Evolutionary conservation across 768 basidiomycete genomes (phyloP), one percentile per base, ranked within the genome.

Genomic region (Leccinum variicolor): DNA sequence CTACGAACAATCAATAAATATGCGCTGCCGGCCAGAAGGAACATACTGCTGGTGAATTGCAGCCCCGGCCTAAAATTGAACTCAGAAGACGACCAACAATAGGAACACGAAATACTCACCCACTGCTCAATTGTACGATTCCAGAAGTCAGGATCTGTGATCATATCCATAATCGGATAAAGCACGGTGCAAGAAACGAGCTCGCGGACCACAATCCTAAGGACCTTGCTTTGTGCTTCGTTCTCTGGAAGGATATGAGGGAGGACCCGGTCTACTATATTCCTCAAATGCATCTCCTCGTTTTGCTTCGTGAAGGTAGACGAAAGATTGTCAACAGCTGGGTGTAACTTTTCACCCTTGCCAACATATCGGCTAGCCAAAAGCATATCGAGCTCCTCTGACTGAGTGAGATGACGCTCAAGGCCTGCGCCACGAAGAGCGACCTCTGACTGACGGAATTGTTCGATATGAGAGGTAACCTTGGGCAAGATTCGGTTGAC

Each of bases 131-230:
- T 90, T 36, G 84, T 83, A 57, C 85, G 80, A 75, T 99, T 99
- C 94, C 94, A 98, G 62, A 97, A 97, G 72, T 99, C 97, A 5
- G 94, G 92, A 70, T 99, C 97, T 28, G 90, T 81, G 34, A 98
- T 69, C 87, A 96, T 92, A 50, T 98, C 92, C 79, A 96, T 86
- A 54, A 96, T 72, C 13, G 96, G 94, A 66, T 90, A 86, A 41
- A 98, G 67, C 3, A 96, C 84, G 2, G 87, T 78, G 67, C 92
- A 95, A 4, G 90, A 82, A 1, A 89, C 77, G 62, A 98, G 82
- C 74, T 99, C 97, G 48, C 93, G 77, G 3, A 85, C 84, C 15
- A 91, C 85, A 36, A 90, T 82, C 58, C 75, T 82, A 49, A 97
- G 78, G 5, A 84, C 86, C 60, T 79, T 79, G 66, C 92, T 95